Evolutionary conservation across 2,329 filamentous ascomycete genomes (phyloP).

Genomic region (Coniochaeta ligniaria): DNA sequence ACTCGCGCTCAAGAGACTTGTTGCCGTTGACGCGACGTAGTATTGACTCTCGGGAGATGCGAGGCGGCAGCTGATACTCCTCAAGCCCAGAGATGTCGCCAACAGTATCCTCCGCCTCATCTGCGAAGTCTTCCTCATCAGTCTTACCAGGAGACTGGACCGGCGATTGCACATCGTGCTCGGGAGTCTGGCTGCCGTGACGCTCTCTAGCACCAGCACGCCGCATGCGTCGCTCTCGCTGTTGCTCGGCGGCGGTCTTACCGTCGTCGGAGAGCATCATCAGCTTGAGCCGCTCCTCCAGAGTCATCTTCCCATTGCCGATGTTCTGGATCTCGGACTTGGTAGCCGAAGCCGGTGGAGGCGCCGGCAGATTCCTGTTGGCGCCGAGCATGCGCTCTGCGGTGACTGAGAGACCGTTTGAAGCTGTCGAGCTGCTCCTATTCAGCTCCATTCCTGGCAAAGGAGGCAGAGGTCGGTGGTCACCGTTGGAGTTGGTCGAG

Average conservation of each 20-base stretch:
- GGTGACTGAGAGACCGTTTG: conserved; percentile 58
- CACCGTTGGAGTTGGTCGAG: conserved; percentile 70
- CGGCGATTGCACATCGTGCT: conserved; percentile 23
- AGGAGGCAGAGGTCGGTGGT: conserved; percentile 79
- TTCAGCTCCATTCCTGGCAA: conserved; percentile 57
- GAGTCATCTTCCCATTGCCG: conserved; percentile 66
- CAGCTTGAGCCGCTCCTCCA: conserved; percentile 78
- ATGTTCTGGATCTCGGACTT: conserved; percentile 76
- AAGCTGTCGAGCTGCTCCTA: conserved; percentile 45
- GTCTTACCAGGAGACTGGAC: conserved; percentile 17
- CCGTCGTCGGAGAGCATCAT: conserved; percentile 78
- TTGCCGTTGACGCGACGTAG: conserved; percentile 75
- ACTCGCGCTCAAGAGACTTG: conserved; percentile 45
- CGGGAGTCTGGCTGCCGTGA: conserved; percentile 31
- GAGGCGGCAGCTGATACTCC: conserved; percentile 62
- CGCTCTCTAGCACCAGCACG: conserved; percentile 48
- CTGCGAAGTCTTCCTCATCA: conserved; percentile 24
- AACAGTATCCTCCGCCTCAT: conserved; percentile 52
- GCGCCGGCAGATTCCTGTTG: conserved; percentile 64
- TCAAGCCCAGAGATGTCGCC: conserved; percentile 53
- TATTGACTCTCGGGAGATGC: conserved; percentile 91
- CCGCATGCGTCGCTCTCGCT: conserved; percentile 62
- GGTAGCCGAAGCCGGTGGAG: conserved; percentile 60
- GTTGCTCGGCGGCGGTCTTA: conserved; percentile 56
- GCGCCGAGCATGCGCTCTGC: conserved; percentile 63